Conservation (phyloP, 1,139 yeast genomes). For the Taphrina wiesneri region DNA sequence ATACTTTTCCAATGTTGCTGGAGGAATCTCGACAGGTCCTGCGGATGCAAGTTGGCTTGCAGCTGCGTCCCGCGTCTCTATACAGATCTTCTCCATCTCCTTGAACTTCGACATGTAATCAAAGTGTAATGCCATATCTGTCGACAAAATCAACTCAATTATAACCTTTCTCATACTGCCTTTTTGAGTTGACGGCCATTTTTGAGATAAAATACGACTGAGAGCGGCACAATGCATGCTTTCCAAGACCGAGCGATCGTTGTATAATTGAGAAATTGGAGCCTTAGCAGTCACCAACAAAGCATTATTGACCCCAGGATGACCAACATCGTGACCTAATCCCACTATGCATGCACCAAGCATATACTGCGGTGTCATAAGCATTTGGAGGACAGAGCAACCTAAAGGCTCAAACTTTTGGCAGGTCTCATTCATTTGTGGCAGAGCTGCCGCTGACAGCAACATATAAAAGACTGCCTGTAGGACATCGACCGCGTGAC, state of each 20-base stretch:
- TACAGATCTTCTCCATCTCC: slow-evolving; percentile 9
- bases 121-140: slow-evolving; percentile 92
- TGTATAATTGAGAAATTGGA: slow-evolving; percentile 64
- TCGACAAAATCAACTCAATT: slow-evolving; percentile 62
- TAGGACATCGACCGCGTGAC: slow-evolving; percentile 93
- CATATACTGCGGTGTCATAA: slow-evolving; percentile 51
- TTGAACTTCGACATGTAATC: slow-evolving; percentile 59
- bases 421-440: not conserved
- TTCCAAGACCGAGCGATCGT: slow-evolving; percentile 73
- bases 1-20: slow-evolving; percentile 37
- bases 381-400: slow-evolving; percentile 38
- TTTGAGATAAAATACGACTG: slow-evolving; percentile 57
- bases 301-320: slow-evolving; percentile 88
- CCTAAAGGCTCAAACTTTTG: not conserved
- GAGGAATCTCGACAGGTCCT: slow-evolving; percentile 6
- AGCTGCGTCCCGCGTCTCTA: slow-evolving; percentile 34
- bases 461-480: slow-evolving; percentile 80
- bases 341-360: slow-evolving; percentile 74
- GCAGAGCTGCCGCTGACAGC: slow-evolving; percentile 31
- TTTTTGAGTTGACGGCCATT: slow-evolving; percentile 61
- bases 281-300: slow-evolving; percentile 64
- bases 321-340: slow-evolving; percentile 93
- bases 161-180: slow-evolving; percentile 42
- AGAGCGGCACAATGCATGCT: slow-evolving; percentile 79
- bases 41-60: slow-evolving; percentile 37